Evolutionary conservation across 768 basidiomycete genomes (phyloP), one percentile per base, ranked within the genome.

Genomic region (Ramaria sp.): DNA sequence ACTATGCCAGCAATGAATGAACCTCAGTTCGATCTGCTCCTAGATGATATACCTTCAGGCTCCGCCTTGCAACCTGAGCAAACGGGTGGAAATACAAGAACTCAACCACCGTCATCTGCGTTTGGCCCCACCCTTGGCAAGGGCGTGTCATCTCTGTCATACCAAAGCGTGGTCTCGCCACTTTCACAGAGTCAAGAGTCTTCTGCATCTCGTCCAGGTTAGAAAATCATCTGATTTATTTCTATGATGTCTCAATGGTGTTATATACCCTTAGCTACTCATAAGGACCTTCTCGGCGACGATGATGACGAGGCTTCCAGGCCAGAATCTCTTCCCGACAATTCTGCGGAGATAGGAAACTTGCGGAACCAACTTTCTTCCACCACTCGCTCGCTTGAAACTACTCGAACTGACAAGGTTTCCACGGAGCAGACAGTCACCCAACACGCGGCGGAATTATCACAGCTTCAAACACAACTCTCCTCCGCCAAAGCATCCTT

Each of bases 271-370:
- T 42, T 49, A 52, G 51, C 22, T 48, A n/a, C 43, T 20, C 42
- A 37, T 33, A 71, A 71, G 41, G 82, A 90, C 69, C 76, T 91
- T 54, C 73, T 93, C 30, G 84, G 81, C 27, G 88, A 89, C 61
- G 85, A 88, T 59, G 89, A 92, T 34, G 78, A 81, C 10, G 70
- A 73, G 24, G 67, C 68, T 1, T 69, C 75, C 5, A 54, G 74
- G 0, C 73, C 82, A 15, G 73, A 80, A 51, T 74, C 78, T 39
- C 65, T 84, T 6, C 81, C 85, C 4, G 85, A 92, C 62, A 79
- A 80, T 58, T 90, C 88, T 30, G 88, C 83, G 3, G 88, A 93
- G 65, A 86, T 97, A 54, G 91, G 90, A 7, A 94, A 96, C 65
- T 70, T 82, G 20, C 85, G 85, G 69, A 93, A 91, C 63, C 88